Evolutionary conservation across 257 asterid species (phyloP), one percentile per base, ranked within the genome.

Genomic region (Salvia splendens): DNA sequence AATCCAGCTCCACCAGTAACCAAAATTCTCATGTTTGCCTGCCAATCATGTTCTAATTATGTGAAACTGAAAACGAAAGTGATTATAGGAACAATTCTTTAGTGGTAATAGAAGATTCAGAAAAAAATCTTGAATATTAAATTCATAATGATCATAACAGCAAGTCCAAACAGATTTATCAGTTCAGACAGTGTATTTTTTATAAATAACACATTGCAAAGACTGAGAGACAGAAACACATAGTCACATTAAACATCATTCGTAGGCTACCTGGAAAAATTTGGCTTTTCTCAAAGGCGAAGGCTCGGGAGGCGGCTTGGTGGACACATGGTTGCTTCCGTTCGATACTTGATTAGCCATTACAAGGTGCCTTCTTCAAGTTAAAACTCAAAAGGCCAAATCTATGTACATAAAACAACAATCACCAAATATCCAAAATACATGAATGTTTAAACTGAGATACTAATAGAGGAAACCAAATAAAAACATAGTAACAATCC

Each of bases 1-100:
- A 93, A 93, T 80, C 99, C 97, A 82, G 97, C 97, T 71, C 99
- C 99, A 68, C 99, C 99, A 56, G 99, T 94, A 57, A 94, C 86
- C 79, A 94, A 79, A 73, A 94, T 94, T 66, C 99, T 87, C 97
- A 87, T 88, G 83, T 91, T 94, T 35, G 96, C 97, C 99, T 91
- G 87, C 32, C 7, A 40, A 74, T 60, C 28, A 51, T 51, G 24
- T 45, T 60, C 57, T 61, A 38, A 73, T 40, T 52, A 41, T 51
- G 61, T 33, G 30, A 49, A 8, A 45, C 24, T 24, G 42, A 7
- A 45, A 7, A 12, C 8, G 16, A 64, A 12, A 8, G 35, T 6
- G 61, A 17, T 60, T 5, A 28, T 1, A 47, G 46, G 69, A 28
- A 64, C 52, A 47, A 2, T 12, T 42, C 40, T 12, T 54, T 28